Base-by-base conservation (phyloP, 2,329 filamentous ascomycete genomes). In the Cladosporium sphaerospermum region DNA sequence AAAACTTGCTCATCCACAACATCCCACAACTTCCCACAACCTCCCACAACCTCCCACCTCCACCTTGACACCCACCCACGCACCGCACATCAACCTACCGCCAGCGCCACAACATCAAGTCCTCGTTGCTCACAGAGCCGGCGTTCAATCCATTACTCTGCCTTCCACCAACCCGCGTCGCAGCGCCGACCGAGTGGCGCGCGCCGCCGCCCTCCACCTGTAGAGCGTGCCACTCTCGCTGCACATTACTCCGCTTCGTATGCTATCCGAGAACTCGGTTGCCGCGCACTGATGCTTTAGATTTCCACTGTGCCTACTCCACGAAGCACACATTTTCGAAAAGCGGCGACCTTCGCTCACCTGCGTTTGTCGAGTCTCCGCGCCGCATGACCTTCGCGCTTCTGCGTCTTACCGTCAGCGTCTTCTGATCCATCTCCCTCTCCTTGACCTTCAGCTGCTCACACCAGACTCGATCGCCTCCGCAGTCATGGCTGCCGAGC, bases 91-190 rank as follows among this genome's bases (percentile, higher is more conserved):
- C 46, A 34, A 37, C 39, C 47, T 51, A 32, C 39, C 39, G 18
- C 14, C 47, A 16, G 39, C 48, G 48, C 48, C 48, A 44, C 39
- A 13, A 51, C 48, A 40, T 51, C 48, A 51, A 39, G 11, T 19
- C 11, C 40, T 44, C 40, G 4, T 23, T 9, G 19, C 7, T 23
- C 16, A 16, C 40, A 28, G 14, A 9, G 40, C 40, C 19, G 9
- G 16, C 40, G 7, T 11, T 19, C 40, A 10, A 28, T 28, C 23
- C 23, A 3, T 7, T 5, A 7, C 23, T 28, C 23, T 10, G 19
- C 6, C 16, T 10, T 28, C 13, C 40, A 42, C 9, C 6, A 9
- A 23, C 13, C 11, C 40, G 8, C 40, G 40, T 28, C 5, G 40
- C 40, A 18, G 13, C 40, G 40, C 47, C 47, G 39, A 16, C 47